Conservation (phyloP, 2,329 filamentous ascomycete genomes). For the Polytolypa hystricis region DNA sequence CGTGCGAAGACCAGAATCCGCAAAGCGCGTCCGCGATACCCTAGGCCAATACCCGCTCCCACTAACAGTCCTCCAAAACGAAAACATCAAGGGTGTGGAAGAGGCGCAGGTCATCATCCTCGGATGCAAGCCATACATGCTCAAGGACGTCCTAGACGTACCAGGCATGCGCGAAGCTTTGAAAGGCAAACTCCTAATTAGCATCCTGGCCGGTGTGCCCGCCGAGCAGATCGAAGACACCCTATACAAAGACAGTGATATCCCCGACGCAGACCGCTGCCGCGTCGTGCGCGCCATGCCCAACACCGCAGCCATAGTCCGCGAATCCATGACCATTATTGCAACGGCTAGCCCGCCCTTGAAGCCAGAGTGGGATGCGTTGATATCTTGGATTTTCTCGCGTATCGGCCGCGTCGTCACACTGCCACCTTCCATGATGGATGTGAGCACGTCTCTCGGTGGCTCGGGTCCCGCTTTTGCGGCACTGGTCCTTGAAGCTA, state of each 20-base stretch:
- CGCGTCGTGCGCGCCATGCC: conserved; percentile 69
- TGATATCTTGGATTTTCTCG: conserved; percentile 49
- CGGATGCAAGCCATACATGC: conserved; percentile 69
- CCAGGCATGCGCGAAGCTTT: conserved; percentile 62
- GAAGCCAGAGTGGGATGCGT: conserved; percentile 26
- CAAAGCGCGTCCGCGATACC: conserved; percentile 54
- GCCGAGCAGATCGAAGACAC: conserved; percentile 55
- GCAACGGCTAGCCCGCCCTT: conserved; percentile 44
- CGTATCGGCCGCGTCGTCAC: conserved; percentile 38
- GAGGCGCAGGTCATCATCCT: conserved; percentile 65
- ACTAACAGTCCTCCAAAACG: conserved; percentile 57
- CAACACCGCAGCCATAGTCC: conserved; percentile 68
- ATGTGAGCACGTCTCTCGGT: conserved; percentile 47
- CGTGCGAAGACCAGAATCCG: conserved; percentile 59
- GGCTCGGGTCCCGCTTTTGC: conserved; percentile 53
- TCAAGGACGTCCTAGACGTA: conserved; percentile 55
- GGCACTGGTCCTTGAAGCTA: conserved; percentile 47
- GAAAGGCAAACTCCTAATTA: conserved; percentile 68
- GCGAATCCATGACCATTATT: conserved; percentile 76
- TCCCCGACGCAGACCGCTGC: conserved; percentile 19
- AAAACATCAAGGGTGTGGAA: conserved; percentile 57
- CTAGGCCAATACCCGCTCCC: conserved; percentile 52
- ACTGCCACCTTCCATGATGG: conserved; percentile 44
- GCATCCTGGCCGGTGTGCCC: conserved; percentile 67
- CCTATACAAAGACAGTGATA: conserved; percentile 46